Evolutionary conservation across 2,329 filamentous ascomycete species (phyloP), one percentile per base, ranked within the genome.

Genomic region (Pseudopithomyces maydicus): DNA sequence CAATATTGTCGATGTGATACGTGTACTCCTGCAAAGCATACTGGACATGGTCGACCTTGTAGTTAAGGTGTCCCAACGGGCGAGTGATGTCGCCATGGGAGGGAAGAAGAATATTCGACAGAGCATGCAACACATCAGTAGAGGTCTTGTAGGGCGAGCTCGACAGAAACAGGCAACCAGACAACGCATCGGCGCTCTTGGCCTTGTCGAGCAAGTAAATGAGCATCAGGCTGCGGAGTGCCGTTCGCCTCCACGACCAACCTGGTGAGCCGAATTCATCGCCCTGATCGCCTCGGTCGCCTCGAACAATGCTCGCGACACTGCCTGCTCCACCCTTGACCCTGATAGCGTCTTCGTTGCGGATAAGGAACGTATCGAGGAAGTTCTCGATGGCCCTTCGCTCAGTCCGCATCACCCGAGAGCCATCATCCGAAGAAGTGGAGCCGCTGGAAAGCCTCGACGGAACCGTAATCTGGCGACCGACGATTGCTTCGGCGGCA

Each of bases 211-310:
- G 77, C 15, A 89, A 76, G 53, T 82, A 77, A 47, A 88, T 76
- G 2, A 88, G 78, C 82, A 88, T 83, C 42, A 88, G 74, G 63
- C 84, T 85, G 33, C 85, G 81, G 39, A 86, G 74, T 12, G 84
- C 74, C 2, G 82, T 87, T 47, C 83, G 83, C 56, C 81, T 79
- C 78, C 85, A 86, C 26, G 77, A 76, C 76, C 78, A 82, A 17
- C 71, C 77, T 48, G 76, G 73, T 6, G 73, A 76, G 15, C 80
- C 79, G 53, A 77, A 76, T 47, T 79, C 75, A 29, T 76, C 71
- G 10, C 61, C 67, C 11, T 65, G 63, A 2, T 77, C 72, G 4
- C 69, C 70, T 1, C 75, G 67, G 2, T 77, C 72, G 4, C 69
- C 70, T 1, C 75, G 67, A 15, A 75, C 71, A 23, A 78, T 72